These are phyloP conservation scores for Kalanchoe fedtschenkoi DNA, from an alignment of 164 flowering plant species.

Conservation along the genomic window DNA sequence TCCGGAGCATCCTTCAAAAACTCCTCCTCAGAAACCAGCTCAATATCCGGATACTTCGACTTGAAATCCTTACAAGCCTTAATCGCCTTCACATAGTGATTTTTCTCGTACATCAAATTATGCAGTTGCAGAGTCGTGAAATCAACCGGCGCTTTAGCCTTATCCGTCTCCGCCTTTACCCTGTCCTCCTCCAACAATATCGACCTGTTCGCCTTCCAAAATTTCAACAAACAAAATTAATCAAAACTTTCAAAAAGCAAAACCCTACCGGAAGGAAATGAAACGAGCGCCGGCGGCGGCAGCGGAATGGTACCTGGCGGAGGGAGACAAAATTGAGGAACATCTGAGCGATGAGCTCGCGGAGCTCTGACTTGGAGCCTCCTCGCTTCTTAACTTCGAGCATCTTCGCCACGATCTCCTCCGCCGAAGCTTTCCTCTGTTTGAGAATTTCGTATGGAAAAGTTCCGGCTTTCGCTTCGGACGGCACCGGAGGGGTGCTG, in stretches of 20 bases:
- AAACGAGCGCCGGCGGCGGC: background rate
- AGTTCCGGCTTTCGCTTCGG: conserved; percentile 23
- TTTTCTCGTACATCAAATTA: conserved; percentile 91
- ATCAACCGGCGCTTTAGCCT: conserved; percentile 88
- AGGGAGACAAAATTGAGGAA: conserved; percentile 72
- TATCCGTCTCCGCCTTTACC: conserved; percentile 77
- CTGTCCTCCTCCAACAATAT: conserved; percentile 84
- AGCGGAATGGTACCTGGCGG: conserved; percentile 50
- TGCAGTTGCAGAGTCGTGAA: conserved; percentile 89
- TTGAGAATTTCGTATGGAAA: conserved; percentile 52
- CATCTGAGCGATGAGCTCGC: conserved; percentile 71
- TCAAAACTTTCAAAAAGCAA: background rate
- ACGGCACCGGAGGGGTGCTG: background rate
- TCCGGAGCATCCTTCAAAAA: conserved; percentile 68
- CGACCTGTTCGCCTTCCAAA: conserved; percentile 55
- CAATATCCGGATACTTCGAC: conserved; percentile 86
- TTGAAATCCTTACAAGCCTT: conserved; percentile 93
- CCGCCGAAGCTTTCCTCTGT: conserved; percentile 45
- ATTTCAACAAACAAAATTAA: background rate
- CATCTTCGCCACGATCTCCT: conserved; percentile 73
- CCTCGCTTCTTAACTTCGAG: conserved; percentile 54
- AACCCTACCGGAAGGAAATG: background rate
- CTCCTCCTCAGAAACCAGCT: conserved; percentile 83
- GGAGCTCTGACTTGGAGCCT: conserved; percentile 53
- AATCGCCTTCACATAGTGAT: conserved; percentile 85